Evolutionary conservation across 495 filamentous ascomycete species (phyloP).

Genomic region (Hypoxylon subgilvum): DNA sequence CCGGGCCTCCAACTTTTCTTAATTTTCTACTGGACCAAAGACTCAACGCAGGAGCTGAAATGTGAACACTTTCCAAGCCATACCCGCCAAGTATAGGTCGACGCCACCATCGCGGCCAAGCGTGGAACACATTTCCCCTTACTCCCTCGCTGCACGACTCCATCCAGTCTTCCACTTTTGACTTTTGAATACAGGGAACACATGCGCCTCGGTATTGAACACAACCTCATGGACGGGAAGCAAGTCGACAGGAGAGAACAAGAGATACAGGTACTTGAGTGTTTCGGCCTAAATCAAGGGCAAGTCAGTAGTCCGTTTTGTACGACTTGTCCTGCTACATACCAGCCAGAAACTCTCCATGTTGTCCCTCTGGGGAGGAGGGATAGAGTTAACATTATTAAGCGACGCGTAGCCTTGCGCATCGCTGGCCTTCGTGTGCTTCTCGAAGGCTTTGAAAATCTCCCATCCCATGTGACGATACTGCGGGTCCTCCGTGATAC

Average conservation of each 20-base stretch:
- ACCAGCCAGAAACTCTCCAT: conserved; percentile 82
- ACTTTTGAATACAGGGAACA: conserved; percentile 57
- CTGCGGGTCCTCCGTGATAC: conserved; percentile 74
- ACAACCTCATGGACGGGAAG: conserved; percentile 72
- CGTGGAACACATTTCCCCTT: too few relatives aligned
- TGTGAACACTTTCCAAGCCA: too few relatives aligned
- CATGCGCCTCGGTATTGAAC: conserved; percentile 81
- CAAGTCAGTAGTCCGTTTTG: not conserved
- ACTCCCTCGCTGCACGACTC: too few relatives aligned
- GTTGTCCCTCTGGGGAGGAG: conserved; percentile 62
- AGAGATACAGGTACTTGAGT: conserved; percentile 80
- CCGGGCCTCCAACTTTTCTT: too few relatives aligned
- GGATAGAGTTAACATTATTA: conserved; percentile 62
- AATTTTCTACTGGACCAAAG: too few relatives aligned
- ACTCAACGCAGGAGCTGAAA: too few relatives aligned
- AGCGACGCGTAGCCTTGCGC: conserved; percentile 67
- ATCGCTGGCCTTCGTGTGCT: conserved; percentile 60
- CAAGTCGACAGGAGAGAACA: conserved; percentile 69
- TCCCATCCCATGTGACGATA: conserved; percentile 85
- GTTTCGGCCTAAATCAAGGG: conserved; percentile 66
- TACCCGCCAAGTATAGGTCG: too few relatives aligned
- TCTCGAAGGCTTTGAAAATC: conserved; percentile 76
- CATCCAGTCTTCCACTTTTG: conserved; percentile 30
- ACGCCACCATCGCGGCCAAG: too few relatives aligned
- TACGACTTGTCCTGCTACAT: conserved; percentile 31